Percentiles rank a stretch among this genome's conserved stretches.
Conservation (phyloP, 495 filamentous ascomycete genomes). For the Aspergillus mulundensis region DNA sequence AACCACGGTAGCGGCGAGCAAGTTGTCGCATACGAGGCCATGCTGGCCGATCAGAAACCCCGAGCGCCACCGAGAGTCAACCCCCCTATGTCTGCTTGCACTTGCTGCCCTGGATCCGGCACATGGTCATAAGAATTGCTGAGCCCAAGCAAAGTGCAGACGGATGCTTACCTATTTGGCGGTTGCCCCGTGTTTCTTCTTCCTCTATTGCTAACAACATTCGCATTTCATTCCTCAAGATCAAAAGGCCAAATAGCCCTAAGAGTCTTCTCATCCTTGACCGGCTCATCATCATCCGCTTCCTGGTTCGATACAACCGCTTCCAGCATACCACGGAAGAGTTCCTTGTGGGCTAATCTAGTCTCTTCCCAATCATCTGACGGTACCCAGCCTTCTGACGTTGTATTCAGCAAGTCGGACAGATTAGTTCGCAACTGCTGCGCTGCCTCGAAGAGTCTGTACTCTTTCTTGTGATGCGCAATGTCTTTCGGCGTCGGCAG, state of each 20-base stretch:
- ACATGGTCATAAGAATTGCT: too few relatives aligned
- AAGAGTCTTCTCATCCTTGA: slow-evolving; percentile 29
- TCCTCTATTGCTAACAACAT: too few relatives aligned
- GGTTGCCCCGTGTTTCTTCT: too few relatives aligned
- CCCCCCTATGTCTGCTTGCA: too few relatives aligned
- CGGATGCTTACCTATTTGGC: too few relatives aligned
- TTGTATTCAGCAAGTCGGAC: slow-evolving; percentile 27
- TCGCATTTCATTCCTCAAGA: slow-evolving; percentile 5
- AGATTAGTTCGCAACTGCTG: slow-evolving; percentile 32
- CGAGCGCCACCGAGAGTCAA: too few relatives aligned
- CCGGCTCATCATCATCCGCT: slow-evolving; percentile 29
- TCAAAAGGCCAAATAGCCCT: slow-evolving; percentile 39
- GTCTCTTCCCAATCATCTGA: slow-evolving; percentile 33
- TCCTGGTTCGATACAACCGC: slow-evolving; percentile 26
- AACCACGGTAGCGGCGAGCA: too few relatives aligned
- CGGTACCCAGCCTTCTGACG: slow-evolving; percentile 40
- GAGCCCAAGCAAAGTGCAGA: too few relatives aligned
- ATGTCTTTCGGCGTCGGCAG: slow-evolving; percentile 29
- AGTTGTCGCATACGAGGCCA: too few relatives aligned
- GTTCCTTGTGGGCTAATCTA: slow-evolving; percentile 27
- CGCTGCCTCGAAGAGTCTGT: slow-evolving; percentile 30
- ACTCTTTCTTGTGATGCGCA: slow-evolving; percentile 31
- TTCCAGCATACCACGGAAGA: slow-evolving; percentile 31
- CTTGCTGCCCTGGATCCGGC: too few relatives aligned
- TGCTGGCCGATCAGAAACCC: too few relatives aligned